Evolutionary conservation across 768 basidiomycete species (phyloP).

Genomic region (Mycena crocata): DNA sequence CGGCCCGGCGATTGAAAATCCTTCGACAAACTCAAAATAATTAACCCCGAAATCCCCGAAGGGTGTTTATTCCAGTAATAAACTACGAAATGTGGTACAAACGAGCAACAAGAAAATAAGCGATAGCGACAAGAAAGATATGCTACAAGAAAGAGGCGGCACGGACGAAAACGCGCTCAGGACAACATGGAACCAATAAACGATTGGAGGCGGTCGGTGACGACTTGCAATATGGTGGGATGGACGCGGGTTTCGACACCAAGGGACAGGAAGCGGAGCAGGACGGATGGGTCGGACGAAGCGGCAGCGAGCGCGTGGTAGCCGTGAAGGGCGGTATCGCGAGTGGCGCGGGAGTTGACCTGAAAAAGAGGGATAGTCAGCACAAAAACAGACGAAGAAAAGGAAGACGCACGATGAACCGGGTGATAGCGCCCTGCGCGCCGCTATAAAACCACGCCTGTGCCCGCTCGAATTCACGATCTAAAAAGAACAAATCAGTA

Average conservation of each 20-base stretch:
- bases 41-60: background rate
- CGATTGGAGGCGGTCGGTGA: background rate
- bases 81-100: no score
- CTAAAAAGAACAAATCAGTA: background rate
- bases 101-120: background rate
- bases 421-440: conserved; percentile 2
- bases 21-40: background rate
- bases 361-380: background rate
- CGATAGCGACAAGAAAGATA: background rate
- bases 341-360: background rate
- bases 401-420: background rate
- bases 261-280: conserved; percentile 1
- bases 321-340: background rate
- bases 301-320: background rate
- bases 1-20: background rate
- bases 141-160: background rate
- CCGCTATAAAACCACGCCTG: background rate
- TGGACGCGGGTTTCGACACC: background rate
- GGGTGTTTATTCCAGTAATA: background rate
- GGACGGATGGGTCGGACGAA: background rate
- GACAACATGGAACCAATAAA: background rate
- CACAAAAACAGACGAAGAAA: background rate
- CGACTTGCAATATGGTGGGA: background rate
- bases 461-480: background rate
- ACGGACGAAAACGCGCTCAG: background rate